These are phyloP conservation scores for Diaporthe sp. DNA, from an alignment of 2,329 filamentous ascomycete species.

Conservation along the genomic window DNA sequence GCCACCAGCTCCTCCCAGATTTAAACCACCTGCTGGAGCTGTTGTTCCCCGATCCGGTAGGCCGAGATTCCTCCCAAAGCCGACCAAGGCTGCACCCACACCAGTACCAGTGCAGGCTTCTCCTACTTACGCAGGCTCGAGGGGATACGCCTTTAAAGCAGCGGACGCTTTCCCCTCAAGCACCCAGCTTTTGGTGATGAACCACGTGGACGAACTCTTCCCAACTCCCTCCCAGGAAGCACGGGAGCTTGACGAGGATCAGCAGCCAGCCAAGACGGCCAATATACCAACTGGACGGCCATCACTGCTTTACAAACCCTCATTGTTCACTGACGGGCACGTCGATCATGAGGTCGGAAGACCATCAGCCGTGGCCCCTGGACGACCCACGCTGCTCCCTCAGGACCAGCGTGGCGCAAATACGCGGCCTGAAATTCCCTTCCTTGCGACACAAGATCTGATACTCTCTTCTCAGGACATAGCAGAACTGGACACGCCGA, in stretches of 20 bases:
- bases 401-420: neutral
- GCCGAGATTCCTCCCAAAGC: conserved; percentile 36
- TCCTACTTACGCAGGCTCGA: conserved; percentile 37
- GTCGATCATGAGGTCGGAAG: neutral
- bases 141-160: neutral
- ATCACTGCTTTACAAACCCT: neutral
- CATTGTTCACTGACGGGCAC: neutral
- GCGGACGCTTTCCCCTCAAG: conserved; percentile 52
- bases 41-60: neutral
- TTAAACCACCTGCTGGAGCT: conserved; percentile 17
- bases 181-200: conserved; percentile 67
- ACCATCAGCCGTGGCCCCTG: conserved; percentile 13
- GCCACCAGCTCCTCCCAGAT: conserved; percentile 29
- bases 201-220: conserved; percentile 67
- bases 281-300: neutral
- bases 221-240: conserved; percentile 70
- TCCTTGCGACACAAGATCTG: conserved; percentile 62
- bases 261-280: neutral
- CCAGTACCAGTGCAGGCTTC: conserved; percentile 32
- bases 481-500: conserved; percentile 55
- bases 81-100: conserved; percentile 25
- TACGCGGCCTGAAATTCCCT: conserved; percentile 46
- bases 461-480: conserved; percentile 62
- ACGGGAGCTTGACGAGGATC: conserved; percentile 63
- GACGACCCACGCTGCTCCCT: conserved; percentile 6